Evolutionary conservation across 495 filamentous ascomycete species (phyloP).

Genomic region (Aspergillus ellipticus): DNA sequence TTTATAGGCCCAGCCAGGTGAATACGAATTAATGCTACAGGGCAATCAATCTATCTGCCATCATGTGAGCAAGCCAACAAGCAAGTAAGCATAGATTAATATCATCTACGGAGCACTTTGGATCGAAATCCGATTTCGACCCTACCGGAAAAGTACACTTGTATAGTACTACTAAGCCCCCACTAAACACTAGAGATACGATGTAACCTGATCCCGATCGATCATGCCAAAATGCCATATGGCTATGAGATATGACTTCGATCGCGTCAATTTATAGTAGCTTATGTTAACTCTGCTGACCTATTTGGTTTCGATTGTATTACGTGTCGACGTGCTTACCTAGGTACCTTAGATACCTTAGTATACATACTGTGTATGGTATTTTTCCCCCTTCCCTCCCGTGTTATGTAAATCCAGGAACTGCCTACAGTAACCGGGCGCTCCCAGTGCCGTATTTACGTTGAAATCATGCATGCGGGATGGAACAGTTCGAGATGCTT

Average conservation of each 20-base stretch:
- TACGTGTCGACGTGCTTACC: background rate
- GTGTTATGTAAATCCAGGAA: no score
- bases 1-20: background rate
- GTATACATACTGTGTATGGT: background rate
- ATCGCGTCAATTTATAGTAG: background rate
- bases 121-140: background rate
- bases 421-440: no score
- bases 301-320: background rate
- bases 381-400: background rate
- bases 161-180: background rate
- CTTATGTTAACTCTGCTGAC: background rate
- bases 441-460: no score
- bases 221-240: slow-evolving; percentile 6
- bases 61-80: background rate
- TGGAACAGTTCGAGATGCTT: background rate
- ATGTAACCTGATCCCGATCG: slow-evolving; percentile 7
- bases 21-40: background rate
- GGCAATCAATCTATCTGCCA: background rate
- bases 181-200: background rate
- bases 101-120: background rate
- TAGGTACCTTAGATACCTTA: no score
- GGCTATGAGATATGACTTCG: slow-evolving; percentile 1
- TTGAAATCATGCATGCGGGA: no score
- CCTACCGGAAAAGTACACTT: background rate
- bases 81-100: background rate